Base-by-base conservation (phyloP, 345 rosid species). In the Brassica juncea region DNA sequence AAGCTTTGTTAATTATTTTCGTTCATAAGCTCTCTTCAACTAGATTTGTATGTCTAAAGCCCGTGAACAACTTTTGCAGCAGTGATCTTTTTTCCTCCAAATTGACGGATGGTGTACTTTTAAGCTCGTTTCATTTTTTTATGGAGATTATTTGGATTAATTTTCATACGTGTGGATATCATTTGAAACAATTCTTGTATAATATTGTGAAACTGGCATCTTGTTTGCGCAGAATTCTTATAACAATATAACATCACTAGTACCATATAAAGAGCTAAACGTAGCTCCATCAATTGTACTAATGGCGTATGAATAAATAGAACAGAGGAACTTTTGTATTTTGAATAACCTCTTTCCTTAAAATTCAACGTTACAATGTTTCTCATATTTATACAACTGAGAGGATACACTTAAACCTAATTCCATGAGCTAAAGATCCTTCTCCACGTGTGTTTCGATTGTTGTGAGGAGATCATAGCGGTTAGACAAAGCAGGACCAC, bases 241-340 rank as follows among this genome's bases (percentile, higher is more conserved):
- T 68, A 84, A 79, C 47, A 9, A 3, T 1, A 7, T 5, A 23
- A 1, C 3, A 49, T 4, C 19, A 31, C 3, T 37, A 5, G 6
- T 65, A 64, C 25, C 19, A 5, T 4, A 60, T 62, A 0, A 30
- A 66, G 59, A 30, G 8, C 28, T 81, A 76, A 81, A 71, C 2
- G 58, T 65, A 71, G 90, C 90, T 37, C 85, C 85, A 2, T 72
- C 94, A 7, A 70, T 79, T 44, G 68, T 58, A 32, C 19, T 85
- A 11, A 8, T 21, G 2, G 80, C 71, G 1, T n/a, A n/a, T n/a
- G n/a, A n/a, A n/a, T n/a, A n/a, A n/a, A n/a, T n/a, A n/a, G n/a
- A n/a, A n/a, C n/a, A n/a, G n/a, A n/a, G n/a, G n/a, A n/a, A n/a
- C n/a, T n/a, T n/a, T n/a, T n/a, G n/a, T n/a, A n/a, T n/a, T n/a